phyloP scores from a whole-genome alignment of 257 asterid species.

The Marsdenia floribunda region DNA sequence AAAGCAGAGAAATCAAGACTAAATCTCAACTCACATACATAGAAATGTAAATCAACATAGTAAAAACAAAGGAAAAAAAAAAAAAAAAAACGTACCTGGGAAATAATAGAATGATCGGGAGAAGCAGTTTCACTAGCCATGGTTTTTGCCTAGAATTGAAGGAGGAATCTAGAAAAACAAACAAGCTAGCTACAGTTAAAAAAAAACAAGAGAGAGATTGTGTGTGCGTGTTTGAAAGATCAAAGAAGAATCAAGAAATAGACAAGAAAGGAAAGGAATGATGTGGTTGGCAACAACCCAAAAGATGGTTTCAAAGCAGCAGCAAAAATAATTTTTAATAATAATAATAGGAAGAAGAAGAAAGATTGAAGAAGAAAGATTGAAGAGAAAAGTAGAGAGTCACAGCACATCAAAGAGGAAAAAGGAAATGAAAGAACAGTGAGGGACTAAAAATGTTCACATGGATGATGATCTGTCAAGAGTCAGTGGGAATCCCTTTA shows the following conservation, averaged over 20 bases:
- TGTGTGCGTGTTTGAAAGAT: neutral
- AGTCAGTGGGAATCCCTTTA: conserved; percentile 32
- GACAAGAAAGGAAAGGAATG: conserved; percentile 46
- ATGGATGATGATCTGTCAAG: conserved; percentile 71
- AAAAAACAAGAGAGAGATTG: neutral
- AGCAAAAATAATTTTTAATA: too few relatives aligned
- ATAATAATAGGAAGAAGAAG: neutral
- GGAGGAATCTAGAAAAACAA: neutral
- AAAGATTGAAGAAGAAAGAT: neutral
- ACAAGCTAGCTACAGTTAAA: neutral
- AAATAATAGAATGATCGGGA: conserved; percentile 42
- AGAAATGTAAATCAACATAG: neutral
- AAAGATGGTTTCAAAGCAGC: conserved; percentile 33
- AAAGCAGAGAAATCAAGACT: neutral
- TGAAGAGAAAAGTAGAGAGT: conserved; percentile 27
- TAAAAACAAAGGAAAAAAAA: neutral
- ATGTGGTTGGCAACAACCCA: conserved; percentile 60
- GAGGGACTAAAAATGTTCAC: conserved; percentile 39
- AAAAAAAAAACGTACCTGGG: conserved; percentile 34
- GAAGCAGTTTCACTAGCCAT: conserved; percentile 68
- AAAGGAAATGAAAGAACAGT: conserved; percentile 3
- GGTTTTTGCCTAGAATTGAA: conserved; percentile 15
- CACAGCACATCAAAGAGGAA: conserved; percentile 13
- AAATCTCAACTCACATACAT: neutral
- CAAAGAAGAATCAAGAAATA: conserved; percentile 18